A percentile compares a stretch with the other conserved stretches of the same genome.
phyloP scores from a whole-genome alignment of 257 asterid species.

The Linaria vulgaris region DNA sequence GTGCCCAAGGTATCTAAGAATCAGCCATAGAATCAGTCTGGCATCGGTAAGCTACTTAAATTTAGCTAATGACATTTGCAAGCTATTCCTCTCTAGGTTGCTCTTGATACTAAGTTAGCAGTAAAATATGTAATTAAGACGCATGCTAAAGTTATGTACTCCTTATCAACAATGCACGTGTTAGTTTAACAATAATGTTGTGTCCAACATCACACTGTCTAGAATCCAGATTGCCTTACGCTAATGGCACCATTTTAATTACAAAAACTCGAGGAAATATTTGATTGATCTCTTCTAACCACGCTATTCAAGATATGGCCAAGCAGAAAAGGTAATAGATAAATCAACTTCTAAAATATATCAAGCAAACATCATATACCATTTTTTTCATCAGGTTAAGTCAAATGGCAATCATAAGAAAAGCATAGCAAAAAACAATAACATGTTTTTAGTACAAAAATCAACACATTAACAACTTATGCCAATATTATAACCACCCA shows the following conservation, averaged over 20 bases:
- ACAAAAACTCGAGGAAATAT: neutral
- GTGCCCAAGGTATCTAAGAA: neutral
- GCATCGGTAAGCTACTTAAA: no score
- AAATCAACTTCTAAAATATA: neutral
- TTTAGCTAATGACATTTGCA: no score
- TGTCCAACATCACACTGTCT: neutral
- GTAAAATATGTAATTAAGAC: no score
- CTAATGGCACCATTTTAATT: neutral
- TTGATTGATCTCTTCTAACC: no score
- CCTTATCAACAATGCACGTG: no score
- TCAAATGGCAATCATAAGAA: constrained; percentile 5
- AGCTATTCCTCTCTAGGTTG: no score
- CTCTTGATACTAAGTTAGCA: no score
- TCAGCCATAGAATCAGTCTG: neutral
- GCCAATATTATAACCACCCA: constrained; percentile 2
- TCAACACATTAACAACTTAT: constrained; percentile 3
- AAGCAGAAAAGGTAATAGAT: neutral
- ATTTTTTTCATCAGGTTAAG: no score
- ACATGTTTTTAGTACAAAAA: no score
- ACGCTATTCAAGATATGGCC: neutral
- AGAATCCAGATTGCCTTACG: neutral
- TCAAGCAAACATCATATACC: no score
- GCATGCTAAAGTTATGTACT: no score
- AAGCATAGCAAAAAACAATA: no score
- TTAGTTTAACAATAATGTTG: neutral